Base-by-base conservation (phyloP, 768 basidiomycete species). In the Leucogyrophana mollusca region DNA sequence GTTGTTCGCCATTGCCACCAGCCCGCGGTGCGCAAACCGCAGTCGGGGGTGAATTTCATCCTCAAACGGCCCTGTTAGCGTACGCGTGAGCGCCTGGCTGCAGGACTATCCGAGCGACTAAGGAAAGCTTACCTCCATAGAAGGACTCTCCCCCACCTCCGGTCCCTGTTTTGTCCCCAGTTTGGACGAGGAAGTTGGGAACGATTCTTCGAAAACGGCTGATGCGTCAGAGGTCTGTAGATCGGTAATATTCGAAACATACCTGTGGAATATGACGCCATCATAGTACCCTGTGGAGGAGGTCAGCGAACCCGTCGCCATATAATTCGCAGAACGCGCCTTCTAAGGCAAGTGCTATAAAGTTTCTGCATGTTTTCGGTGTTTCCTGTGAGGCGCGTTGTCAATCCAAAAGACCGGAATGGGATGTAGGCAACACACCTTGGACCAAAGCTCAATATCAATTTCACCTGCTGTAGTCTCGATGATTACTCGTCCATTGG, bases 1-100 rank as follows among this genome's bases (percentile, higher is more conserved):
- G 47, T 78, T 84, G 57, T 96, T 96, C 4, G 96, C 96, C 90
- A 96, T 94, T 1, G 77, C 96, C 1, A 99, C 84, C 2, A 98
- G 65, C 1, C 96, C 96, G 43, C 96, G 87, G 58, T 98, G 88
- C 1, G 82, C 70, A 64, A 89, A 97, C 32, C 90, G 85, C 50
- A 99, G 72, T 30, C 96, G 81, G 3, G 94, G 92, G 56, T 95
- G 93, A 16, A 93, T 83, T 67, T 98, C 94, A 68, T 96, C 93
- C 61, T 92, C 87, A 54, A 96, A 96, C 3, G 86, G 90, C 56
- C 94, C 94, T 90, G 56, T n/a, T n/a, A n/a, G n/a, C n/a, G n/a
- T n/a, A n/a, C n/a, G n/a, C 33, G n/a, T 27, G 34, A n/a, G n/a
- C n/a, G n/a, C n/a, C n/a, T n/a, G n/a, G n/a, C n/a, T n/a, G n/a